Conservation (phyloP, 2,329 filamentous ascomycete genomes). For the Diaporthe australafricana region DNA sequence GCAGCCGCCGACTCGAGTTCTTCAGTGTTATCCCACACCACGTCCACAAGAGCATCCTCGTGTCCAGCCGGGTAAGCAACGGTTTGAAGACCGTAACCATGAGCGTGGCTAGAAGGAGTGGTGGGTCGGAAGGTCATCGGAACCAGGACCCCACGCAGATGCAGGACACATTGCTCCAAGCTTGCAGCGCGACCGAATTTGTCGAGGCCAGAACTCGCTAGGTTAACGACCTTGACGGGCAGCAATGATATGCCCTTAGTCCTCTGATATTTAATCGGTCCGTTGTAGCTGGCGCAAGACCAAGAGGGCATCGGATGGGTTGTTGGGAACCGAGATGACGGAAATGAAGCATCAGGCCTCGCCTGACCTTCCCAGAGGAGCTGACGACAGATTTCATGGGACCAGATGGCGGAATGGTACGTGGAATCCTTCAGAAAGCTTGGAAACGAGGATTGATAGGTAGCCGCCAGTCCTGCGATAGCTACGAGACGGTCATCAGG, state of each 20-base stretch:
- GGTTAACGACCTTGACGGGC: neutral
- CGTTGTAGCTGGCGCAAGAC: neutral
- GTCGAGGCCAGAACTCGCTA: neutral
- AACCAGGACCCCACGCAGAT: slow-evolving; percentile 8
- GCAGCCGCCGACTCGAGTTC: neutral
- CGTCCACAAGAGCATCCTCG: neutral
- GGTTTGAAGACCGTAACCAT: neutral
- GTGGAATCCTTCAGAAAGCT: neutral
- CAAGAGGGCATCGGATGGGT: slow-evolving; percentile 11
- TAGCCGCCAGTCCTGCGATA: slow-evolving; percentile 5
- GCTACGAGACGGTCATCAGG: slow-evolving; percentile 11
- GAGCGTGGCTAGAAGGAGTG: neutral
- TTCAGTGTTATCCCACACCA: neutral
- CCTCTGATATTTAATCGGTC: neutral
- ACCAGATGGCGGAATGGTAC: slow-evolving; percentile 10
- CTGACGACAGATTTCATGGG: neutral
- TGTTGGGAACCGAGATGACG: neutral
- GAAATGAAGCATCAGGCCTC: neutral
- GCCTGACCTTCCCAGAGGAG: neutral
- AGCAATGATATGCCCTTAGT: neutral
- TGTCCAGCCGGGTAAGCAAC: neutral
- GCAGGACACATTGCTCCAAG: neutral
- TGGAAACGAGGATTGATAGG: neutral
- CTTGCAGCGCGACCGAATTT: neutral
- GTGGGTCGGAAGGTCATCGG: neutral